These are phyloP conservation scores for Dryas integrifolia DNA, from an alignment of 331 rosid genomes.

Conservation along the genomic window DNA sequence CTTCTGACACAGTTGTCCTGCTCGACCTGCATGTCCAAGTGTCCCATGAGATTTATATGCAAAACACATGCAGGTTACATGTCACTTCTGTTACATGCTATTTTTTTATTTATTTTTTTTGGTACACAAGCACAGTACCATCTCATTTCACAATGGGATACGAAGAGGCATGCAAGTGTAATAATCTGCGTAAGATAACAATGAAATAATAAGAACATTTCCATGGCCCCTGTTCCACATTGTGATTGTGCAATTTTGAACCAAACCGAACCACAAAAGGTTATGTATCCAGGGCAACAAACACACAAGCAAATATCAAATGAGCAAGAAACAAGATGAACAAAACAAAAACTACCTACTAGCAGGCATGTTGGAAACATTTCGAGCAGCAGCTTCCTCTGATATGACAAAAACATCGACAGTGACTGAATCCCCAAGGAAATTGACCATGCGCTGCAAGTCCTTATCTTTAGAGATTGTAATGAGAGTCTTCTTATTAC, in stretches of 20 bases:
- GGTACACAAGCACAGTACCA: constrained; percentile 11
- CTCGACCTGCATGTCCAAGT: constrained; percentile 70
- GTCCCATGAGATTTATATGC: constrained; percentile 25
- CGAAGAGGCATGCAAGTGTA: constrained; percentile 3
- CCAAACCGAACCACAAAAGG: constrained; percentile 11
- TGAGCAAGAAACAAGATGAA: constrained; percentile 8
- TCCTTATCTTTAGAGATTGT: constrained; percentile 90
- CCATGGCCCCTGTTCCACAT: constrained; percentile 12
- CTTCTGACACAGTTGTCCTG: constrained; percentile 89
- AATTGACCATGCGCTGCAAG: constrained; percentile 86
- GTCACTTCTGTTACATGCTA: constrained; percentile 13
- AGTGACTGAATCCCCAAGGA: constrained; percentile 59
- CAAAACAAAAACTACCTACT: constrained; percentile 65
- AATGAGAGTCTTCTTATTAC: constrained; percentile 83
- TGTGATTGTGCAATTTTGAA: constrained; percentile 8
- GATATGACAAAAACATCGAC: constrained; percentile 70
- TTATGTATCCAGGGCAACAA: constrained; percentile 4
- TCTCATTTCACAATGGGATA: constrained; percentile 12
- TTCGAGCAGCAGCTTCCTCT: constrained; percentile 70
- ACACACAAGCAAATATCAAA: constrained; percentile 3
- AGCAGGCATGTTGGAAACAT: constrained; percentile 75
- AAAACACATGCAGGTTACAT: constrained; percentile 21
- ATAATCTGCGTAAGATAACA: constrained; percentile 10
- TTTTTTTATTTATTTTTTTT: constrained; percentile 10
- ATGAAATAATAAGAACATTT: constrained; percentile 2